These are phyloP conservation scores for Fusarium nodosum DNA, from an alignment of 2,329 filamentous ascomycete species.

Conservation along the genomic window DNA sequence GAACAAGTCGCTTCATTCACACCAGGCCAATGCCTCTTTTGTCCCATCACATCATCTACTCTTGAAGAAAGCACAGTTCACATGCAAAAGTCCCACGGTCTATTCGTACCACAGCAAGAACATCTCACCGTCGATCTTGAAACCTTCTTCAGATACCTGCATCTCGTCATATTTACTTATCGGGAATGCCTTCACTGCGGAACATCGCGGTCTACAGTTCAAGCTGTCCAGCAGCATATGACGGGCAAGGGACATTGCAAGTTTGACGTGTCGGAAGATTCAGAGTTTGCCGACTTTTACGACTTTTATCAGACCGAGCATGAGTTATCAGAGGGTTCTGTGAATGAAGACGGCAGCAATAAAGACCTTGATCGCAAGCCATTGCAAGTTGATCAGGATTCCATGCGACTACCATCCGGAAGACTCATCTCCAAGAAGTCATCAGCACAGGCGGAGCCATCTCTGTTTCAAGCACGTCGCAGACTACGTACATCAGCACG, in stretches of 20 bases:
- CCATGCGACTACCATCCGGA: conserved; percentile 1
- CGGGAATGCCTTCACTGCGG: conserved; percentile 20
- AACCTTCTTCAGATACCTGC: neutral
- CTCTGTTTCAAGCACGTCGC: accelerated
- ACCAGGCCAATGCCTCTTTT: conserved; percentile 11
- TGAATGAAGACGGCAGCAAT: accelerated
- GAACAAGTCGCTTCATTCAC: neutral
- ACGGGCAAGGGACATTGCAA: conserved; percentile 23
- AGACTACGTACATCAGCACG: accelerated
- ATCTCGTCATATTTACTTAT: conserved; percentile 11
- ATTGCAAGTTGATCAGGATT: conserved; percentile 4
- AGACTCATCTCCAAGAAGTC: conserved; percentile 20
- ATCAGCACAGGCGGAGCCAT: conserved; percentile 8
- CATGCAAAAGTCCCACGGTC: conserved; percentile 13
- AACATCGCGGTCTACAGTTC: neutral
- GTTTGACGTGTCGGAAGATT: conserved; percentile 4
- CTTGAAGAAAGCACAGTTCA: conserved; percentile 12
- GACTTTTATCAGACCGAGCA: neutral
- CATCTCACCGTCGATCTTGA: conserved; percentile 20
- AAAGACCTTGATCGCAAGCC: accelerated
- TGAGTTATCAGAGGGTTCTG: accelerated
- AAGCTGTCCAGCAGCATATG: conserved; percentile 24
- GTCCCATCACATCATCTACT: neutral
- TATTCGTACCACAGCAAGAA: conserved; percentile 9
- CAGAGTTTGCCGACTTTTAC: conserved; percentile 26